phyloP scores from a whole-genome alignment of 1,139 yeast genomes.

The Kodamaea ohmeri region DNA sequence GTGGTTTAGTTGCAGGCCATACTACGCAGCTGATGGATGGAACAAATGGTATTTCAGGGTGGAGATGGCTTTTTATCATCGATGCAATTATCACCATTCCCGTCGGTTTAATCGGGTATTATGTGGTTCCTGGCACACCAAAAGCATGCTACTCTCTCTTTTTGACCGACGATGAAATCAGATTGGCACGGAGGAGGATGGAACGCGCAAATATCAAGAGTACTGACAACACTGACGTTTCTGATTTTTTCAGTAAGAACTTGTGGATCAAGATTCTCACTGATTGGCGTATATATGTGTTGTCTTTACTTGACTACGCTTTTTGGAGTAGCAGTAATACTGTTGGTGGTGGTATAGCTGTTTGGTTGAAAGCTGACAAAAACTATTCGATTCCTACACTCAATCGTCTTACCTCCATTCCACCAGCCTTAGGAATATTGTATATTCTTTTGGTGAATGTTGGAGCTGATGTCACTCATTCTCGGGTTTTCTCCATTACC shows the following conservation, averaged over 20 bases:
- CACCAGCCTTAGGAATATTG: conserved; percentile 52
- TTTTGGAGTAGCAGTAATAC: conserved; percentile 40
- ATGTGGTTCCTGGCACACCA: conserved; percentile 50
- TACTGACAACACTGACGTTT: conserved; percentile 17
- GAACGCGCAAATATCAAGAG: conserved; percentile 19
- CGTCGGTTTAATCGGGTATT: conserved; percentile 60
- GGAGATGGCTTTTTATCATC: conserved; percentile 73
- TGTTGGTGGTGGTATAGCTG: conserved; percentile 40
- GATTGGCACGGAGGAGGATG: conserved; percentile 17
- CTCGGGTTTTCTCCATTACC: conserved; percentile 55
- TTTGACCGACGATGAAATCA: conserved; percentile 19
- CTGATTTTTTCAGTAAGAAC: conserved; percentile 21
- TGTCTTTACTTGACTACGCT: conserved; percentile 21
- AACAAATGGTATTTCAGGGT: conserved; percentile 50
- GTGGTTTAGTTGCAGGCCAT: conserved; percentile 53
- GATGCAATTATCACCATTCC: conserved; percentile 60
- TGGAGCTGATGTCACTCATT: conserved; percentile 46
- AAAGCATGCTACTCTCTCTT: conserved; percentile 18
- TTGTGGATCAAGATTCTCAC: conserved; percentile 22
- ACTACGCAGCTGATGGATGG: conserved; percentile 34
- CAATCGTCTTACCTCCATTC: conserved; percentile 30
- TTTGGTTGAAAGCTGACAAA: conserved; percentile 40
- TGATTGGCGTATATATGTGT: conserved; percentile 28
- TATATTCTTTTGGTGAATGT: conserved; percentile 45
- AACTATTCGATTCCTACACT: conserved; percentile 29